Base-by-base conservation (phyloP, 805 yeast genomes). In the Wickerhamomyces rabaulensis region DNA sequence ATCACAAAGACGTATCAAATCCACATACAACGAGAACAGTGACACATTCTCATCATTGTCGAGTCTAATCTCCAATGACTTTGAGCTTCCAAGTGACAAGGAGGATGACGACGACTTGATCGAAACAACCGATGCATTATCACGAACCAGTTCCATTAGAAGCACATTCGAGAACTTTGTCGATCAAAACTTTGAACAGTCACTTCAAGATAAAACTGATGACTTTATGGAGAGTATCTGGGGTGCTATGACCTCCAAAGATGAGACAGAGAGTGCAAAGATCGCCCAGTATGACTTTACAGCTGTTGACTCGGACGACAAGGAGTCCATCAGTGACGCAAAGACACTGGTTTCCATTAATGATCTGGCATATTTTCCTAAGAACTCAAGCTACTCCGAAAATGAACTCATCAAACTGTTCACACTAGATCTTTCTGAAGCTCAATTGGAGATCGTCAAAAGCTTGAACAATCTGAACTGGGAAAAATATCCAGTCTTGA, bases 401-500 rank as follows among this genome's bases (percentile, higher is more conserved):
- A 55, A 56, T 39, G 53, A 58, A 22, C 50, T 52, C 10, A 26
- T 54, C 35, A 50, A 47, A 13, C 50, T 56, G 21, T 59, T 61
- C 47, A 50, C 66, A 38, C 52, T 77, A 43, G 64, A 67, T 5
- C 60, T 80, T 40, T 63, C 69, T 6, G 49, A 56, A 9, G 51
- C 59, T 27, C 91, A 87, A 58, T 55, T 65, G 44, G 66, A 61
- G 13, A 84, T 86, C 38, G 72, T 85, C 27, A 65, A 65, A 25
- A 71, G 74, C 43, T 71, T 88, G 60, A 87, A 87, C 62, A 53
- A 63, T 4, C 61, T 87, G 5, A 57, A 67, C 2, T 89, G 95
- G 95, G 62, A 68, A 39, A 88, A 87, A 60, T 83, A 65, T 54
- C 91, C 94, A 0, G 73, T 88, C 23, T 74, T 82, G 49, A 84